Evolutionary conservation across 108 stramenopile genomes (phyloP).

Genomic region (Fistulifera solaris): DNA sequence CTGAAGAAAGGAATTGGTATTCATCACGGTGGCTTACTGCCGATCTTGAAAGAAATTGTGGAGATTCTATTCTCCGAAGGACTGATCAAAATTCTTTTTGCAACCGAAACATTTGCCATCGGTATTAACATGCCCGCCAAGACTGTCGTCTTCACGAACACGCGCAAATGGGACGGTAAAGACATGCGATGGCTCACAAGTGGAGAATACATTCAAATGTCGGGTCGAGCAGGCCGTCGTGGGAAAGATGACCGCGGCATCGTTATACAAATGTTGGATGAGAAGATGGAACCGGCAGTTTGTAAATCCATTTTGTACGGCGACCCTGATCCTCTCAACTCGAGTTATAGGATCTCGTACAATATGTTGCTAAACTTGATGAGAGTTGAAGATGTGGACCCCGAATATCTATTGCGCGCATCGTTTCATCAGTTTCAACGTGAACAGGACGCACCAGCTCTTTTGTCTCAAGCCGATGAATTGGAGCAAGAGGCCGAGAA

Average conservation of each 20-base stretch:
- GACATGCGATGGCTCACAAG: slow-evolving; percentile 83
- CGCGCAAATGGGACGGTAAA: slow-evolving; percentile 95
- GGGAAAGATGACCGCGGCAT: slow-evolving; percentile 98
- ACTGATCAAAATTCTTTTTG: slow-evolving; percentile 95
- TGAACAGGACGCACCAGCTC: slow-evolving; percentile 82
- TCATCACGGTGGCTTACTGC: slow-evolving; percentile 99
- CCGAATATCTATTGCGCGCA: slow-evolving; percentile 90
- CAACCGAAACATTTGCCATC: slow-evolving; percentile 98
- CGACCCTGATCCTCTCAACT: slow-evolving; percentile 93
- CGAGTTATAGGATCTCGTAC: slow-evolving; percentile 94
- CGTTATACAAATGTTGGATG: slow-evolving; percentile 99
- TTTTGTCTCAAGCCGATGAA: slow-evolving; percentile 57
- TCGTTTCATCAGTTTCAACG: slow-evolving; percentile 87
- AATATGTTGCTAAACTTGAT: slow-evolving; percentile 99
- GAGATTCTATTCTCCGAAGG: slow-evolving; percentile 98
- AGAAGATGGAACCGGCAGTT: slow-evolving; percentile 95
- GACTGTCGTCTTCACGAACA: slow-evolving; percentile 98
- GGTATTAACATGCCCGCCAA: slow-evolving; percentile 99
- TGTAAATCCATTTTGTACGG: slow-evolving; percentile 62
- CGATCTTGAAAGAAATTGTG: slow-evolving; percentile 98
- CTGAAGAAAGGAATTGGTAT: slow-evolving; percentile 96
- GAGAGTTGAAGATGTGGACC: slow-evolving; percentile 97
- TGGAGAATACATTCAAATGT: slow-evolving; percentile 96
- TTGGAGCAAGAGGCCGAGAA: slow-evolving; percentile 50
- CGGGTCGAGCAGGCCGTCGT: slow-evolving; percentile 95